Percentiles rank a stretch among this genome's conserved stretches.
These are phyloP conservation scores for Tricholoma matsutake DNA, from an alignment of 768 basidiomycete species.

Conservation along the genomic window DNA sequence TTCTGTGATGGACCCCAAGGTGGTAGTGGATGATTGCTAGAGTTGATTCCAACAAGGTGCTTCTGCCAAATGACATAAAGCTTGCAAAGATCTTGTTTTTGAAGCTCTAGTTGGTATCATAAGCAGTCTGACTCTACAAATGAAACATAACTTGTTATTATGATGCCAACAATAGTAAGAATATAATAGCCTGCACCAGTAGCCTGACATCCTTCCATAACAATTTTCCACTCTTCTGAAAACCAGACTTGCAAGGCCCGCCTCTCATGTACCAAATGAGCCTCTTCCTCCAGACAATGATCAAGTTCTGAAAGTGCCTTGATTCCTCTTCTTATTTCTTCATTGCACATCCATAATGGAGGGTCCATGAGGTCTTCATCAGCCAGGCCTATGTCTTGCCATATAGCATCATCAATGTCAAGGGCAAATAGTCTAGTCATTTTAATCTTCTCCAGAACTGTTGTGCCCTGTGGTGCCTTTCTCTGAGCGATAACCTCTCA, in stretches of 20 bases:
- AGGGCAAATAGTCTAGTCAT: too few species aligned
- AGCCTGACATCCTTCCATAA: neutral
- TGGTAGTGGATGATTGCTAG: neutral
- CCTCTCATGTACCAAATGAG: slow-evolving; percentile 12
- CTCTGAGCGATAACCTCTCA: too few species aligned
- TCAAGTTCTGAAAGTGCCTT: slow-evolving; percentile 23
- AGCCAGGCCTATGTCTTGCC: too few species aligned
- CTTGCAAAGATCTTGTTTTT: neutral
- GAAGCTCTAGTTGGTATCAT: too few species aligned
- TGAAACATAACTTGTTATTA: neutral
- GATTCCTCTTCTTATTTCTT: slow-evolving; percentile 26
- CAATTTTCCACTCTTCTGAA: slow-evolving; percentile 22
- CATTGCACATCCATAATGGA: slow-evolving; percentile 28
- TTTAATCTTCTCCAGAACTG: too few species aligned
- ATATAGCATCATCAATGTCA: too few species aligned
- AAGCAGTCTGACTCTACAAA: neutral
- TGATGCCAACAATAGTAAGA: neutral
- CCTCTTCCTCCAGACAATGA: slow-evolving; percentile 20
- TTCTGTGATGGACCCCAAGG: neutral
- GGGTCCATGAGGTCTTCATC: slow-evolving; percentile 12
- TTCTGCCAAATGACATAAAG: neutral
- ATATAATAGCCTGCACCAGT: neutral
- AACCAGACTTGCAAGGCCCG: slow-evolving; percentile 7
- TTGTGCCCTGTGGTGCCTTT: too few species aligned
- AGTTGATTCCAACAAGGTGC: neutral